Percentiles rank a stretch among this genome's conserved stretches.
Evolutionary conservation across 805 yeast genomes (phyloP).

Genomic region (Geotrichum ghanense): DNA sequence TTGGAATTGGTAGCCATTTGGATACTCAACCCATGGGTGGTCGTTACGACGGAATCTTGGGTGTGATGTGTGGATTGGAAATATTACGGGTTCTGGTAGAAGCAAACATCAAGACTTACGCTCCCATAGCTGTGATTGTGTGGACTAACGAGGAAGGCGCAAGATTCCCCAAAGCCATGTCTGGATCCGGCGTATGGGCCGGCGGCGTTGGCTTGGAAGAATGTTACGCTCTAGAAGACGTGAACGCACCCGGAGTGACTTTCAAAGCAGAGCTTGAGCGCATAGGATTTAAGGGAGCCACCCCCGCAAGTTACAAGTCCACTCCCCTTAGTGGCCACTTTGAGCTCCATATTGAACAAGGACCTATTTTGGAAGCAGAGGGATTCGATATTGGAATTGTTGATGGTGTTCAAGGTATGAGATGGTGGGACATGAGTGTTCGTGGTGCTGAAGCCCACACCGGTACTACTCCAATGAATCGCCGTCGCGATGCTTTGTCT

Average conservation of each 20-base stretch:
- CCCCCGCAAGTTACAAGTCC: slow-evolving; percentile 34
- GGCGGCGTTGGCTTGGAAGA: slow-evolving; percentile 36
- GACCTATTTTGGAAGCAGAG: slow-evolving; percentile 53
- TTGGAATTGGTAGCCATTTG: slow-evolving; percentile 61
- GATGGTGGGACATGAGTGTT: slow-evolving; percentile 49
- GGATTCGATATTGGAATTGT: slow-evolving; percentile 53
- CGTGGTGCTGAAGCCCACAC: slow-evolving; percentile 60
- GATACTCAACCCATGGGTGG: slow-evolving; percentile 78
- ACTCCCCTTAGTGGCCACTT: slow-evolving; percentile 59
- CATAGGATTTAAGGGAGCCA: slow-evolving; percentile 51
- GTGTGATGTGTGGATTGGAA: slow-evolving; percentile 58
- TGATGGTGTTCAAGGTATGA: slow-evolving; percentile 52
- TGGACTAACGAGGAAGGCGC: slow-evolving; percentile 82
- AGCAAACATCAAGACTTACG: slow-evolving; percentile 46
- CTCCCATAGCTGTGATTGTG: slow-evolving; percentile 50
- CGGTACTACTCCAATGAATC: slow-evolving; percentile 57
- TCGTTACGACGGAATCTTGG: slow-evolving; percentile 61
- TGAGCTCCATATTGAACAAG: slow-evolving; percentile 69
- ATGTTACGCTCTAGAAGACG: slow-evolving; percentile 40
- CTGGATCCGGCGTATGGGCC: slow-evolving; percentile 62
- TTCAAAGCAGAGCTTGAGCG: slow-evolving; percentile 46
- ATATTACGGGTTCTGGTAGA: slow-evolving; percentile 55
- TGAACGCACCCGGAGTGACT: slow-evolving; percentile 37
- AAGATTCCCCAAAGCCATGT: slow-evolving; percentile 55
- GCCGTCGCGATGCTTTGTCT: slow-evolving; percentile 50